Evolutionary conservation across 768 basidiomycete genomes (phyloP).

Genomic region (Solioccasus polychromus): DNA sequence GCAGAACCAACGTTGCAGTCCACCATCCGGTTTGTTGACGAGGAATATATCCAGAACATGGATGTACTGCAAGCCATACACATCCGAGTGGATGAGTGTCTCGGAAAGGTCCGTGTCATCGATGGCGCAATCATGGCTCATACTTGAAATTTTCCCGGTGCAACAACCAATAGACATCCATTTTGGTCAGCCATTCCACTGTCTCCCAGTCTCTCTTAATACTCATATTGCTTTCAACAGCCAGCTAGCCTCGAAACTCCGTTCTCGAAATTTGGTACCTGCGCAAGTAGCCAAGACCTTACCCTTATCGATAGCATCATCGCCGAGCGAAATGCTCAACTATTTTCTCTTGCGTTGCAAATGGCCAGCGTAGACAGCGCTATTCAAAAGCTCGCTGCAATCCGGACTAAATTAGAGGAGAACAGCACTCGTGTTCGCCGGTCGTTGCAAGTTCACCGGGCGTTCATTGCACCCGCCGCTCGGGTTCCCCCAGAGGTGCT

Average conservation of each 20-base stretch:
- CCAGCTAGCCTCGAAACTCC: constrained; percentile 18
- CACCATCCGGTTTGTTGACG: not conserved
- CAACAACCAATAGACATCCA: constrained; percentile 9
- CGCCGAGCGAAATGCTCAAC: constrained; percentile 17
- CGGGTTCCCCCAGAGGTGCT: constrained; percentile 30
- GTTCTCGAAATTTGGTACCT: constrained; percentile 7
- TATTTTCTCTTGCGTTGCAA: constrained; percentile 19
- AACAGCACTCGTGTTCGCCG: constrained; percentile 12
- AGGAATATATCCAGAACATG: constrained; percentile 7
- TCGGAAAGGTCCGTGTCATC: constrained; percentile 20
- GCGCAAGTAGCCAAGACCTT: constrained; percentile 14
- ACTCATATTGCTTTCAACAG: not conserved
- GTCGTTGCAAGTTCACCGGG: constrained; percentile 25
- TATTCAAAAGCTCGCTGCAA: constrained; percentile 16
- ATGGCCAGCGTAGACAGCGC: constrained; percentile 15
- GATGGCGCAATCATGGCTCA: constrained; percentile 37
- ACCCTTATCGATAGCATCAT: constrained; percentile 18
- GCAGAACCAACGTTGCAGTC: constrained; percentile 2
- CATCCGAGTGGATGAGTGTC: constrained; percentile 17
- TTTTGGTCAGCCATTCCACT: constrained; percentile 17
- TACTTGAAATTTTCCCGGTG: no score
- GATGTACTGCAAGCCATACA: constrained; percentile 15
- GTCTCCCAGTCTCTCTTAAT: not conserved
- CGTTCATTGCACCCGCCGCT: constrained; percentile 18
- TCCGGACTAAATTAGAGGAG: constrained; percentile 19